Conservation (phyloP, 2,329 filamentous ascomycete species). For the Verticillium zaregamsianum region DNA sequence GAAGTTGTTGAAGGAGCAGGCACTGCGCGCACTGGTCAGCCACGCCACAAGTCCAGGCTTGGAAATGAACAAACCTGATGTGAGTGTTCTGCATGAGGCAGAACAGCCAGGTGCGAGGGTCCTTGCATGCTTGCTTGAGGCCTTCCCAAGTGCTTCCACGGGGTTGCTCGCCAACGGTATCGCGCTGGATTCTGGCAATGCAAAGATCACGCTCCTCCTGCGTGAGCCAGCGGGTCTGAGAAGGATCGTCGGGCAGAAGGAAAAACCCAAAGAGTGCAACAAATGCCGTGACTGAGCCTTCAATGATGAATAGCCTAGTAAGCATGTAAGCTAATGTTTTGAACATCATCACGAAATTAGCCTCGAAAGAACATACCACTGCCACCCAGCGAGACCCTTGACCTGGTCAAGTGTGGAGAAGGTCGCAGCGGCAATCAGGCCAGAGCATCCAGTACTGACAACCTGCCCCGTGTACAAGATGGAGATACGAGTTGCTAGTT, state of each 20-base stretch:
- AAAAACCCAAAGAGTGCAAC: slow-evolving; percentile 34
- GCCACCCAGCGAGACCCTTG: slow-evolving; percentile 8
- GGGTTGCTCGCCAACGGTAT: slow-evolving; percentile 8
- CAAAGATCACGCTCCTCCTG: slow-evolving; percentile 6
- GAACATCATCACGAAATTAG: neutral
- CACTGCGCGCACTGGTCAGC: neutral
- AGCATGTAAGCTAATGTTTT: neutral
- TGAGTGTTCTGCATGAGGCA: slow-evolving; percentile 3
- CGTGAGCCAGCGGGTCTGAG: slow-evolving; percentile 6
- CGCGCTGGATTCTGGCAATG: slow-evolving; percentile 6
- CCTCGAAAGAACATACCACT: slow-evolving; percentile 1
- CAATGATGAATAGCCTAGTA: slow-evolving; percentile 8
- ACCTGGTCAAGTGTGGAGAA: slow-evolving; percentile 5
- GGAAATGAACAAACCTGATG: slow-evolving; percentile 32
- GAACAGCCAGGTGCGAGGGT: slow-evolving; percentile 23
- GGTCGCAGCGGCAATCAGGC: slow-evolving; percentile 5
- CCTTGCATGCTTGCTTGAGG: slow-evolving; percentile 8
- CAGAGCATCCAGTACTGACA: slow-evolving; percentile 8
- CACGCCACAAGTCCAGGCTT: slow-evolving; percentile 32
- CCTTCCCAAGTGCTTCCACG: slow-evolving; percentile 6
- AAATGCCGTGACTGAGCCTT: slow-evolving; percentile 29
- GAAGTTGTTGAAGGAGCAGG: slow-evolving; percentile 16
- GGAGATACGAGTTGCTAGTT: slow-evolving; percentile 9
- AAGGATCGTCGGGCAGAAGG: slow-evolving; percentile 28
- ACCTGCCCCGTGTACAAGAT: slow-evolving; percentile 13